Conservation (phyloP, 176 grass and related monocot genomes). For the Oryza australiensis region DNA sequence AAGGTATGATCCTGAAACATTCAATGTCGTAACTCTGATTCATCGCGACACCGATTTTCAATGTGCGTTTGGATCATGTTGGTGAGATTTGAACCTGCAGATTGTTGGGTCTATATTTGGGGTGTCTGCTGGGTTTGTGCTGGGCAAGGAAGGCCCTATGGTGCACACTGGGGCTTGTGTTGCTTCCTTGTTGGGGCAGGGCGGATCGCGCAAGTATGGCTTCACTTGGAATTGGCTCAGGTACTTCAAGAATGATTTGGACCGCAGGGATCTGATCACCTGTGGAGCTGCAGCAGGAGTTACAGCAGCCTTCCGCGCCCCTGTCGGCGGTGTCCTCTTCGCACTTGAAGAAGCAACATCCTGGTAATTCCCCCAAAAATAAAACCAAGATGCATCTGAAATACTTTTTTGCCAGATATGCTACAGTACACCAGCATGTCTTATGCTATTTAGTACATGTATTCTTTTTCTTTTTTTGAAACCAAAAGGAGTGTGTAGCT, state of each 20-base stretch:
- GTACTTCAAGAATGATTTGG: constrained; percentile 75
- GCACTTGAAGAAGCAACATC: constrained; percentile 75
- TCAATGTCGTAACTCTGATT: not conserved
- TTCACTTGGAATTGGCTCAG: constrained; percentile 70
- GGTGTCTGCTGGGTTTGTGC: constrained; percentile 67
- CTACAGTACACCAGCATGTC: not conserved
- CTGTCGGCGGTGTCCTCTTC: constrained; percentile 68
- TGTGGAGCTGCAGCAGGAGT: constrained; percentile 74
- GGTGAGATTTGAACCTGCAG: constrained; percentile 30
- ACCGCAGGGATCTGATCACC: constrained; percentile 70
- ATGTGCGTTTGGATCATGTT: not conserved
- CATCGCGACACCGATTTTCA: not conserved
- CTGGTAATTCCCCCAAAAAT: constrained; percentile 46
- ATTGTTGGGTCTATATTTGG: constrained; percentile 71
- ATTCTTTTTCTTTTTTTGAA: too few species aligned
- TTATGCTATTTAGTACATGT: not conserved
- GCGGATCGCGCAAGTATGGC: constrained; percentile 58
- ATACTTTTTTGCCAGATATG: not conserved
- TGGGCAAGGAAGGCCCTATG: constrained; percentile 82
- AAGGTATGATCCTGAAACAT: constrained; percentile 40
- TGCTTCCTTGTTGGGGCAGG: constrained; percentile 61
- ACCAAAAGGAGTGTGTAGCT: not conserved
- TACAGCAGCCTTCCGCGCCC: constrained; percentile 66
- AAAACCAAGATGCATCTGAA: not conserved
- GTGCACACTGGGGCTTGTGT: constrained; percentile 73